Evolutionary conservation across 2,329 filamentous ascomycete species (phyloP), one percentile per base, ranked within the genome.

Genomic region (Apiospora marii): DNA sequence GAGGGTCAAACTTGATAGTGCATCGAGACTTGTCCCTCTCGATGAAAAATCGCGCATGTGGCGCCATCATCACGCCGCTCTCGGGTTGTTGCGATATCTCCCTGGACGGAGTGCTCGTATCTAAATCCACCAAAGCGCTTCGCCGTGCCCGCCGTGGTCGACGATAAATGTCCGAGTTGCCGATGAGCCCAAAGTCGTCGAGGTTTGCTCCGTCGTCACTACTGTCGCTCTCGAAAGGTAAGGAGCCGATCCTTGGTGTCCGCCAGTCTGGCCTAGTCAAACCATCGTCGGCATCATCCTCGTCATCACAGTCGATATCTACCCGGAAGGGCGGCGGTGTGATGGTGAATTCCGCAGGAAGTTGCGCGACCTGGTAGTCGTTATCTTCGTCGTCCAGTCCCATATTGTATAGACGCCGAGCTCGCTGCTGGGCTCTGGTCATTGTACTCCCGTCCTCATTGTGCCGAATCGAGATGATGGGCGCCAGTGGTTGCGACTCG

Each of bases 1-100:
- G 92, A 72, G 94, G 93, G 77, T 95, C 90, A 77, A 98, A 98
- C 73, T 90, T 92, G 77, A 98, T 93, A 19, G 92, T 95, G 77
- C 96, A 96, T 82, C 92, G 94, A 84, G 91, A 94, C 84, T 94
- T 95, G 77, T 92, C 90, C 81, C 91, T 90, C 78, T 93, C 92
- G 71, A 98, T 97, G 79, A 92, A 93, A 83, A 98, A 98, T 41
- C 90, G 90, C 2, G 94, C 94, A 81, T 94, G 91, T 0, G 94
- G 94, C 46, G 87, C 87, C 82, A 95, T 87, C 5, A 94, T 83
- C 58, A 89, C 88, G 41, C 88, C 88, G 4, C 88, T 88, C 1
- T 89, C 88, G 2, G 88, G 88, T 72, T 85, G 84, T 19, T 88
- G 85, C 1, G 87, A 88, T 19, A 87, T 87, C 43, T 85, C 82